phyloP scores from a whole-genome alignment of 495 filamentous ascomycete genomes.

The Penicillium daleae region DNA sequence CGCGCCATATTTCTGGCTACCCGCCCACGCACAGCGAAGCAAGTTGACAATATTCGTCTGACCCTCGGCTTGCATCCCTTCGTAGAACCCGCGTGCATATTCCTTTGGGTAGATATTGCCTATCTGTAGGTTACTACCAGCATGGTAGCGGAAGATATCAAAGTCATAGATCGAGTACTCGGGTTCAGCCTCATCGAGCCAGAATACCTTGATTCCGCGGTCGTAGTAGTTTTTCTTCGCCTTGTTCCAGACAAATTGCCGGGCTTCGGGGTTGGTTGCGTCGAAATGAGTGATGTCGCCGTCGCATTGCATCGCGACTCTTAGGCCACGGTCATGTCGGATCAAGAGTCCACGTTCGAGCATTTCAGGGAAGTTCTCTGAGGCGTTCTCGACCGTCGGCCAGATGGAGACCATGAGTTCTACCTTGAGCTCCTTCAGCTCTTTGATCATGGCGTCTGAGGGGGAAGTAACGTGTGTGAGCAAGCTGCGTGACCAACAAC shows the following conservation, averaged over 20 bases:
- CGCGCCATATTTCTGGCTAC: constrained; percentile 61
- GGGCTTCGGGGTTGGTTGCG: constrained; percentile 56
- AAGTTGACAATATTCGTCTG: constrained; percentile 59
- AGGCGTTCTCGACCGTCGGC: constrained; percentile 58
- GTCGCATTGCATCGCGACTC: constrained; percentile 54
- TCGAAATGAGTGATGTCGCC: constrained; percentile 60
- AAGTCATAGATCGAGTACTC: constrained; percentile 63
- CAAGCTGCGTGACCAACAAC: not conserved
- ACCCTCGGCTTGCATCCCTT: constrained; percentile 53
- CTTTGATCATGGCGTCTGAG: constrained; percentile 56
- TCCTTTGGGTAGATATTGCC: constrained; percentile 60
- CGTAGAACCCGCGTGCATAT: constrained; percentile 59
- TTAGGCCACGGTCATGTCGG: constrained; percentile 55
- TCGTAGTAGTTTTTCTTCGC: constrained; percentile 58
- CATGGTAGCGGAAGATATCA: constrained; percentile 60
- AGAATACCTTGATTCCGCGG: constrained; percentile 61
- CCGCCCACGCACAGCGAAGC: constrained; percentile 62
- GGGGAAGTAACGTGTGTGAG: not conserved
- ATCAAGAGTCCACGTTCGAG: constrained; percentile 56
- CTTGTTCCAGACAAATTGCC: constrained; percentile 57
- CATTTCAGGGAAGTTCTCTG: constrained; percentile 59
- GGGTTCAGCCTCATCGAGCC: constrained; percentile 65
- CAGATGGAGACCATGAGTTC: constrained; percentile 65
- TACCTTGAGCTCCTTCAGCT: constrained; percentile 54
- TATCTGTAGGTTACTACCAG: constrained; percentile 53